Evolutionary conservation across 2,329 filamentous ascomycete species (phyloP), one percentile per base, ranked within the genome.

Genomic region (Colletotrichum endophyticum): DNA sequence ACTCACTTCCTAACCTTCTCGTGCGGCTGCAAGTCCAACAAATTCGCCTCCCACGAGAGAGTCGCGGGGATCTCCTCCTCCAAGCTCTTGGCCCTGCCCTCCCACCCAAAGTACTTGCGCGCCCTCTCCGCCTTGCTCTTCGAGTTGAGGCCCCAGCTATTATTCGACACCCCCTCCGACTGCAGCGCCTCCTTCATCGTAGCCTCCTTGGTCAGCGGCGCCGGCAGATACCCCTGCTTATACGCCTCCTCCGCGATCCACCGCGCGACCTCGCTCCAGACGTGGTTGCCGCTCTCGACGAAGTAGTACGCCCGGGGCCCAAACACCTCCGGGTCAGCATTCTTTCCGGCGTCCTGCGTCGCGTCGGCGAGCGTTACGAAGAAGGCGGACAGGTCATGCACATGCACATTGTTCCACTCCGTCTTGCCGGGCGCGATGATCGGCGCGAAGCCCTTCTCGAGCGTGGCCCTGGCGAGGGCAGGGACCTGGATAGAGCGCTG

Each of bases 281-380:
- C 85, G 81, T 93, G 91, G 70, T 89, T 85, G 2, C 91, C 93
- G 78, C 89, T 90, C 82, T 94, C 92, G 9, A 89, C 87, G 77
- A 95, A 92, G 84, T 92, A 95, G 83, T 95, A 95, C 1, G 87
- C 93, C 39, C 90, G 83, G 0, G 83, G 83, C 2, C 92, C 92
- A 88, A 94, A 95, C 6, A 92, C 85, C 79, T 94, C 92, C 1
- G 89, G 84, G 73, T 92, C 89, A 6, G 87, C 84, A 66, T 86
- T 86, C 78, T 91, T 91, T 70, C 86, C 86, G 0, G 90, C 86
- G 6, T 93, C 92, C 44, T 92, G 88, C 2, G 88, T 87, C 3
- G 89, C 87, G 56, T 88, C 86, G 11, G 89, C 86, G 22, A 91
- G 85, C 63, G 81, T 80, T 62, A 85, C 81, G 71, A 88, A 87